Evolutionary conservation across 2,329 filamentous ascomycete genomes (phyloP).

Genomic region (Sodiomyces alkalinus): DNA sequence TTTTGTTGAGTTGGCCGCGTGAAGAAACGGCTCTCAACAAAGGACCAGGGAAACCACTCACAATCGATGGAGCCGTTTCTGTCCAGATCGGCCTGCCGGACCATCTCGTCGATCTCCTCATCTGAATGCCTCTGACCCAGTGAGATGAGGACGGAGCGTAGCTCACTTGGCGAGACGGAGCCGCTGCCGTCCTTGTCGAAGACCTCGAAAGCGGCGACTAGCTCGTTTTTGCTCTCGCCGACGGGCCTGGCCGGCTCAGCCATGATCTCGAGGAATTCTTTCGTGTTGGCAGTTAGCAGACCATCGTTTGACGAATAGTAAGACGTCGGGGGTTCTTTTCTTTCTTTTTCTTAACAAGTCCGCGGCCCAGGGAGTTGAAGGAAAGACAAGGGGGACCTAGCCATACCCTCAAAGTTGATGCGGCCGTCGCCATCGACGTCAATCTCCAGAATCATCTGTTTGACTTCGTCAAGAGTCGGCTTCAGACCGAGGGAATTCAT

Average conservation of each 20-base stretch:
- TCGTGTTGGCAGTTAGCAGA: not conserved
- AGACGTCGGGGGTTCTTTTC: not conserved
- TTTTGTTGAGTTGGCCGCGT: no score
- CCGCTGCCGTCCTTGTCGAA: conserved; percentile 10
- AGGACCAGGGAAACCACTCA: conserved; percentile 4
- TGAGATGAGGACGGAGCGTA: conserved; percentile 9
- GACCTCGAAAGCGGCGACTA: conserved; percentile 9
- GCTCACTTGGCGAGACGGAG: conserved; percentile 8
- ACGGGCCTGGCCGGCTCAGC: conserved; percentile 6
- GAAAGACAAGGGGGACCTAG: not conserved
- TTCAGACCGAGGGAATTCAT: conserved; percentile 10
- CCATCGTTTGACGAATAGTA: no score
- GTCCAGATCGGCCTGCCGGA: conserved; percentile 8
- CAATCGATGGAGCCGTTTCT: conserved; percentile 9
- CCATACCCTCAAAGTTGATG: conserved; percentile 7
- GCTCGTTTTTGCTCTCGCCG: conserved; percentile 7
- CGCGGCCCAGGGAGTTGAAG: no score
- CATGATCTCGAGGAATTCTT: conserved; percentile 9
- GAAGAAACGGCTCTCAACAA: no score
- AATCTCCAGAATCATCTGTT: conserved; percentile 8
- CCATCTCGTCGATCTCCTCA: conserved; percentile 10
- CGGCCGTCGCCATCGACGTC: conserved; percentile 8
- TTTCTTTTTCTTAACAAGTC: no score
- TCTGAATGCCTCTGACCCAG: conserved; percentile 9
- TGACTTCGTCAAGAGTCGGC: conserved; percentile 8